Conservation (phyloP, 768 basidiomycete species). For the Clitopilus passeckerianus region DNA sequence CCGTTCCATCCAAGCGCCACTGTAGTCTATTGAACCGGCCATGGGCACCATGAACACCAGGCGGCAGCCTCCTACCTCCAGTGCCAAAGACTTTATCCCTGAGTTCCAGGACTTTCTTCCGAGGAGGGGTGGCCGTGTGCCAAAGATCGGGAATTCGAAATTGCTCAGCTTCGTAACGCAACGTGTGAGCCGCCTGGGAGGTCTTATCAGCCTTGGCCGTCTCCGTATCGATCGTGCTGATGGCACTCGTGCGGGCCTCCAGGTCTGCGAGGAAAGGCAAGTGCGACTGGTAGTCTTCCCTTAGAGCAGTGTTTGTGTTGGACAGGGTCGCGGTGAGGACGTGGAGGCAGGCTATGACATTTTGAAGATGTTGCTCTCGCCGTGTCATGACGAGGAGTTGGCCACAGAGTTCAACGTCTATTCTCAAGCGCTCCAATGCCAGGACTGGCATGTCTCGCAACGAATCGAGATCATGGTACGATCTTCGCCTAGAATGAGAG, state of each 20-base stretch:
- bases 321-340: slow-evolving; percentile 54
- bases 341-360: slow-evolving; percentile 56
- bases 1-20: slow-evolving; percentile 62
- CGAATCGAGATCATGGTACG: slow-evolving; percentile 59
- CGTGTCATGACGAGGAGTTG: slow-evolving; percentile 67
- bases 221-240: slow-evolving; percentile 48
- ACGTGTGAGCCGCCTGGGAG: slow-evolving; percentile 57
- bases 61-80: slow-evolving; percentile 42
- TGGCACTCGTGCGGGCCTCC: slow-evolving; percentile 38
- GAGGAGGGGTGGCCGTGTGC: slow-evolving; percentile 55
- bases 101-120: slow-evolving; percentile 59
- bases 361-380: slow-evolving; percentile 62
- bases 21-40: slow-evolving; percentile 62
- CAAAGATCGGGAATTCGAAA: slow-evolving; percentile 63
- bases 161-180: slow-evolving; percentile 70
- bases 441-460: slow-evolving; percentile 44
- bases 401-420: slow-evolving; percentile 76
- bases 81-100: slow-evolving; percentile 68
- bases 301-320: slow-evolving; percentile 49
- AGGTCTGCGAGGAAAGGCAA: slow-evolving; percentile 40
- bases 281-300: slow-evolving; percentile 54
- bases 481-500: slow-evolving; percentile 41
- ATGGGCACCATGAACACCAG: slow-evolving; percentile 51
- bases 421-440: slow-evolving; percentile 60
- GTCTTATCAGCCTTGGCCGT: slow-evolving; percentile 45